Evolutionary conservation across 345 rosid genomes (phyloP).

Genomic region (Populus nigra): DNA sequence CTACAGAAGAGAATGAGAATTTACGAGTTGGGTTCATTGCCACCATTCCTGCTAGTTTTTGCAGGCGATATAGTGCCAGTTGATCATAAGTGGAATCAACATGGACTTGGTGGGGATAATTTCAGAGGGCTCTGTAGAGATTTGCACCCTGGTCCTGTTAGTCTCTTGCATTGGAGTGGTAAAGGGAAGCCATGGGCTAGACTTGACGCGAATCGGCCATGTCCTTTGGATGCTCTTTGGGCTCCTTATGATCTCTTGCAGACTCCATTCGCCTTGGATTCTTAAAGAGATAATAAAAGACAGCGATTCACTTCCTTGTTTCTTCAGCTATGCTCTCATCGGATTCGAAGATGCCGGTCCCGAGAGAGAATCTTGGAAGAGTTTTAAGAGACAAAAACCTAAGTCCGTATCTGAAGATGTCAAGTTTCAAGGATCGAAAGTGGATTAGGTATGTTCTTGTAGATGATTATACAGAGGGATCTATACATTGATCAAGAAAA

Average conservation of each 20-base stretch:
- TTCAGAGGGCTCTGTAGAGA: conserved; percentile 30
- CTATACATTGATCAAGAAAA: background rate
- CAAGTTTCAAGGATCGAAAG: background rate
- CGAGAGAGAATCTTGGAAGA: background rate
- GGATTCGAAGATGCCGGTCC: background rate
- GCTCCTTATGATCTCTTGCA: conserved; percentile 39
- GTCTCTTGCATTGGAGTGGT: conserved; percentile 37
- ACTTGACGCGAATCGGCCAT: conserved; percentile 32
- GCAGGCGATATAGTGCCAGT: conserved; percentile 71
- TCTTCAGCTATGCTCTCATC: background rate
- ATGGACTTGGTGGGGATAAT: conserved; percentile 48
- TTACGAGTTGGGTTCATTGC: conserved; percentile 74
- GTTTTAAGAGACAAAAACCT: background rate
- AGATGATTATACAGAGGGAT: background rate
- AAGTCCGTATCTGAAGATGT: background rate
- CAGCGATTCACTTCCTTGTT: background rate
- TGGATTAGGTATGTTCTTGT: conserved; percentile 9
- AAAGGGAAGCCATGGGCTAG: conserved; percentile 38
- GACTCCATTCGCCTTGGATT: conserved; percentile 36
- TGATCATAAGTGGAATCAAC: conserved; percentile 80
- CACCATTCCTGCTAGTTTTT: conserved; percentile 70
- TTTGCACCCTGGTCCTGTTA: conserved; percentile 34
- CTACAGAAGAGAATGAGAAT: conserved; percentile 64
- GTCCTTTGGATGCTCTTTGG: conserved; percentile 36
- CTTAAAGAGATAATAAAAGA: conserved; percentile 6